These are phyloP conservation scores for Diaporthe vaccinii DNA, from an alignment of 2,329 filamentous ascomycete genomes.

Conservation along the genomic window DNA sequence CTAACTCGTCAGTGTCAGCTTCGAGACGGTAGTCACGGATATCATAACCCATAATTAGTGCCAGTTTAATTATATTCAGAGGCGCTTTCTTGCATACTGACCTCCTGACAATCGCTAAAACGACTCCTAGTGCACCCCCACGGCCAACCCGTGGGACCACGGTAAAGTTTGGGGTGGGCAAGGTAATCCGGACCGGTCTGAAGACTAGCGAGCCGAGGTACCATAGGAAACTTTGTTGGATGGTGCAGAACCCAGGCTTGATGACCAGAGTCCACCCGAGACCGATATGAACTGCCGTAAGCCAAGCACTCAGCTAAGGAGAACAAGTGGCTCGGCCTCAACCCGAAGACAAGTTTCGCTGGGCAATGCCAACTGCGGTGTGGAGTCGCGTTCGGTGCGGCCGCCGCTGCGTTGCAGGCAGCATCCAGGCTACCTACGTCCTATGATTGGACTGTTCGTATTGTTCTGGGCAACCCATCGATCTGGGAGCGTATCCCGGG, in stretches of 20 bases:
- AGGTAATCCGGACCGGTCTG: not conserved
- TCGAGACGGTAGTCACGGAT: too few species aligned
- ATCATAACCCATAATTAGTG: too few species aligned
- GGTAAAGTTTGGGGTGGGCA: not conserved
- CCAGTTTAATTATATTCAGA: too few species aligned
- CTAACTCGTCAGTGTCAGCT: not conserved
- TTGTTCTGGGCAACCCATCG: not conserved
- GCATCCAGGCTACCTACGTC: not conserved
- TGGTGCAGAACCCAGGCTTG: too few species aligned
- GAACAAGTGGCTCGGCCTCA: slow-evolving; percentile 29
- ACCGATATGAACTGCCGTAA: not conserved
- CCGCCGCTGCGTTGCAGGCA: not conserved
- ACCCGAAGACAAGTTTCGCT: not conserved
- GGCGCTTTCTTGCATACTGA: not conserved
- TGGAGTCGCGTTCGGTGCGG: not conserved
- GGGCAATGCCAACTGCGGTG: slow-evolving; percentile 6
- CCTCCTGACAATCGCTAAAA: too few species aligned
- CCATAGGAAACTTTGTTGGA: not conserved
- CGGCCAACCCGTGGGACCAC: not conserved
- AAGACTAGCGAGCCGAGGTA: not conserved
- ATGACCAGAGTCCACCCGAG: not conserved
- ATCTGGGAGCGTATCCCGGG: not conserved
- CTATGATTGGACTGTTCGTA: not conserved
- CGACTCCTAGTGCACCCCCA: not conserved
- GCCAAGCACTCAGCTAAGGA: slow-evolving; percentile 13